Percentiles rank a stretch among this genome's conserved stretches.
These are phyloP conservation scores for Pleurotus djamor DNA, from an alignment of 768 basidiomycete species.

Conservation along the genomic window DNA sequence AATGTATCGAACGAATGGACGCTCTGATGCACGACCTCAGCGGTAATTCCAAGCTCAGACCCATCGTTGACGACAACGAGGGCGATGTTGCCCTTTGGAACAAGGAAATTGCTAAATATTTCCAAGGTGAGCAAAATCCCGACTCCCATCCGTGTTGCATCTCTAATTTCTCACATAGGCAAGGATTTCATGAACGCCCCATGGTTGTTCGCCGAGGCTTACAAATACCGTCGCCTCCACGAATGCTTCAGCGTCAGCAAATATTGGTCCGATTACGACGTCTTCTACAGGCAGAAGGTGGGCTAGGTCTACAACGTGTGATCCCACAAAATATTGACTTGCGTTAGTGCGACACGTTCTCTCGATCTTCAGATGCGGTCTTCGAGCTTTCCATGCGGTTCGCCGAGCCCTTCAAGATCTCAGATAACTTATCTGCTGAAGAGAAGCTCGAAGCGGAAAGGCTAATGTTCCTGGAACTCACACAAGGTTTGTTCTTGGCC, in stretches of 20 bases:
- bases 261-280: slow-evolving; percentile 88
- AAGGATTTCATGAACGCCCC: slow-evolving; percentile 96
- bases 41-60: slow-evolving; percentile 78
- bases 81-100: slow-evolving; percentile 96
- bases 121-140: slow-evolving; percentile 60
- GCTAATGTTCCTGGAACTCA: slow-evolving; percentile 89
- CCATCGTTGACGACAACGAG: slow-evolving; percentile 88
- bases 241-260: slow-evolving; percentile 93
- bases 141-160: background rate
- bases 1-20: slow-evolving; percentile 89
- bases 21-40: slow-evolving; percentile 85
- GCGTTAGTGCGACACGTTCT: slow-evolving; percentile 87
- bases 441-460: slow-evolving; percentile 72
- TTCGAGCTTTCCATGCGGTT: slow-evolving; percentile 94
- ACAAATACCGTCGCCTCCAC: slow-evolving; percentile 88
- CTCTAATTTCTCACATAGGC: slow-evolving; percentile 33
- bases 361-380: slow-evolving; percentile 87
- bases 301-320: too few species aligned
- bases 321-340: slow-evolving; percentile 12
- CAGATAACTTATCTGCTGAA: slow-evolving; percentile 45
- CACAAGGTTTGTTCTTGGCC: slow-evolving; percentile 60
- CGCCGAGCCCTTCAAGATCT: slow-evolving; percentile 74
- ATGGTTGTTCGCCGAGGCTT: slow-evolving; percentile 95
- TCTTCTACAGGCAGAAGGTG: slow-evolving; percentile 93
- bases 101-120: slow-evolving; percentile 94